A percentile compares a stretch with the other conserved stretches of the same genome.
These are phyloP conservation scores for Capniomyces stellatus DNA, from an alignment of 371 early-diverging fungal species.

Conservation along the genomic window DNA sequence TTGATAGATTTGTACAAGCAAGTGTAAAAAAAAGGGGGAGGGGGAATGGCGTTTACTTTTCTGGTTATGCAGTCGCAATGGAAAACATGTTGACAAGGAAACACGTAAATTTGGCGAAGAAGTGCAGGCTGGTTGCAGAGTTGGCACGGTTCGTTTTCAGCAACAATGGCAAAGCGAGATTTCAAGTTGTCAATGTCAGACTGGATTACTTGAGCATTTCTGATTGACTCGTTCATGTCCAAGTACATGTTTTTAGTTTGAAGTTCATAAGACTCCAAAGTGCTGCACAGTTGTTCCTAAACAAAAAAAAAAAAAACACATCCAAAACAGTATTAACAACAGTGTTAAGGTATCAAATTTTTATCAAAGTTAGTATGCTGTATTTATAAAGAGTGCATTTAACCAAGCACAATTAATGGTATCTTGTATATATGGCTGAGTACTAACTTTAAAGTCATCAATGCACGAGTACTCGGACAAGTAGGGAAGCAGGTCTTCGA, in stretches of 20 bases:
- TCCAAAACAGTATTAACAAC: neutral
- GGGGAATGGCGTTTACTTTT: slow-evolving; percentile 26
- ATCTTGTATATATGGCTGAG: no score
- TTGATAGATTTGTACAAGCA: neutral
- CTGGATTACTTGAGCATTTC: slow-evolving; percentile 64
- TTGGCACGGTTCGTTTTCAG: slow-evolving; percentile 61
- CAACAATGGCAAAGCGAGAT: slow-evolving; percentile 56
- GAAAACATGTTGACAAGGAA: slow-evolving; percentile 88
- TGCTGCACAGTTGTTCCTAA: slow-evolving; percentile 33
- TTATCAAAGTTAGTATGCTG: no score
- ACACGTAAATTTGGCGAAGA: slow-evolving; percentile 68
- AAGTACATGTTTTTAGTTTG: slow-evolving; percentile 58
- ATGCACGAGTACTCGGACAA: slow-evolving; percentile 89
- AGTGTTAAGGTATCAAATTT: no score
- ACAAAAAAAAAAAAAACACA: neutral
- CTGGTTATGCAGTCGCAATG: slow-evolving; percentile 73
- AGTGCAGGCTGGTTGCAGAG: slow-evolving; percentile 56
- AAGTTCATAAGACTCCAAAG: slow-evolving; percentile 66
- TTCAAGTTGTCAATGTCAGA: slow-evolving; percentile 57
- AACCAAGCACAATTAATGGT: no score
- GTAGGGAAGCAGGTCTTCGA: slow-evolving; percentile 87
- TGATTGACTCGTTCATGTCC: slow-evolving; percentile 82
- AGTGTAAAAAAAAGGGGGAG: neutral
- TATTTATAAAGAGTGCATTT: no score
- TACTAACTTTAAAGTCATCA: slow-evolving; percentile 86